Evolutionary conservation across 2,329 filamentous ascomycete species (phyloP).

Genomic region (Fusarium sp.): DNA sequence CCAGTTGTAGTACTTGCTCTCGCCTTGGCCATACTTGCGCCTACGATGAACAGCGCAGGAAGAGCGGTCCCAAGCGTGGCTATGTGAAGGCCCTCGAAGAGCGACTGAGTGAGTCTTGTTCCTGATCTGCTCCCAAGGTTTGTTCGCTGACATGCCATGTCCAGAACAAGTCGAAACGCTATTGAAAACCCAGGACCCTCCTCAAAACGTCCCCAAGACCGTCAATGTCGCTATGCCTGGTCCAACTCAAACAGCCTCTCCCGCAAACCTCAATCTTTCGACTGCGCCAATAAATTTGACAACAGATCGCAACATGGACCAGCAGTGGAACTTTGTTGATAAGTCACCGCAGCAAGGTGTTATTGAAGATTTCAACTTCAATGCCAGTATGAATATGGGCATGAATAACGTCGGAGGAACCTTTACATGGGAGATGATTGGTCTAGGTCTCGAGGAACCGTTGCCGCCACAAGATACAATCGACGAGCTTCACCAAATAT

Average conservation of each 20-base stretch:
- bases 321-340: slow-evolving; percentile 66
- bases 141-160: slow-evolving; percentile 29
- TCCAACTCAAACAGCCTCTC: slow-evolving; percentile 49
- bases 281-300: slow-evolving; percentile 62
- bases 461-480: slow-evolving; percentile 72
- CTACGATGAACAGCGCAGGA: slow-evolving; percentile 92
- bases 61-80: slow-evolving; percentile 93
- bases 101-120: slow-evolving; percentile 76
- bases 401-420: slow-evolving; percentile 65
- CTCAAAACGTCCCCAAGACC: slow-evolving; percentile 48
- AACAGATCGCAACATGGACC: slow-evolving; percentile 60
- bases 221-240: slow-evolving; percentile 45
- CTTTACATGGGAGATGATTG: slow-evolving; percentile 84
- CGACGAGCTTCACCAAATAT: slow-evolving; percentile 89
- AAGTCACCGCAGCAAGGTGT: slow-evolving; percentile 64
- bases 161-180: slow-evolving; percentile 93
- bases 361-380: slow-evolving; percentile 71
- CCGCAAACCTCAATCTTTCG: slow-evolving; percentile 50
- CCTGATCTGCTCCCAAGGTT: slow-evolving; percentile 15
- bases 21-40: slow-evolving; percentile 88
- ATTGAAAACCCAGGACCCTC: slow-evolving; percentile 80
- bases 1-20: slow-evolving; percentile 89
- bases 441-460: slow-evolving; percentile 69
- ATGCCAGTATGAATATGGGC: slow-evolving; percentile 60
- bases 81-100: slow-evolving; percentile 96